A percentile compares a stretch with the other conserved stretches of the same genome.
Conservation (phyloP, 192 early-diverging fungal genomes). For the Coemansia umbellata region DNA sequence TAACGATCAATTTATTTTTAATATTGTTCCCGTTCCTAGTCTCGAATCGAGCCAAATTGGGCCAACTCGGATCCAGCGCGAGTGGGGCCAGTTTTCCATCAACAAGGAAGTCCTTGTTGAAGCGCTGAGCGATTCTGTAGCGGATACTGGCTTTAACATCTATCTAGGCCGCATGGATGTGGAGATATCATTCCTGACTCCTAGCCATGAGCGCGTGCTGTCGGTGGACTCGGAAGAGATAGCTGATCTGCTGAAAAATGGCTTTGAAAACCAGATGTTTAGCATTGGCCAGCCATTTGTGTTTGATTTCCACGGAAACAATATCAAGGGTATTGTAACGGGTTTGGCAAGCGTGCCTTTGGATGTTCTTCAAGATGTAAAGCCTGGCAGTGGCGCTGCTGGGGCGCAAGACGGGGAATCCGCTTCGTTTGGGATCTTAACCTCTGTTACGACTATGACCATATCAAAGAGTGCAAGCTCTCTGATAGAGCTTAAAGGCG, state of each 20-base stretch:
- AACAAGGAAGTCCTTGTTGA: slow-evolving; percentile 56
- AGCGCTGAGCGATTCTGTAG: slow-evolving; percentile 43
- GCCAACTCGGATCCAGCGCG: slow-evolving; percentile 36
- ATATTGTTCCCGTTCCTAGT: slow-evolving; percentile 46
- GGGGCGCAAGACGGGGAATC: slow-evolving; percentile 1
- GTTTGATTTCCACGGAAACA: slow-evolving; percentile 79
- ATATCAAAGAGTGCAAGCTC: slow-evolving; percentile 71
- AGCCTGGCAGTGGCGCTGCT: slow-evolving; percentile 8
- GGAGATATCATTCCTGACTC: slow-evolving; percentile 59
- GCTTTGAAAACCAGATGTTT: slow-evolving; percentile 81
- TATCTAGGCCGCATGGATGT: slow-evolving; percentile 52
- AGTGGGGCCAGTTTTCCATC: slow-evolving; percentile 54
- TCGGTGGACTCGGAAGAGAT: slow-evolving; percentile 74
- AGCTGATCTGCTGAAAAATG: slow-evolving; percentile 51
- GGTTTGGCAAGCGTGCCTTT: slow-evolving; percentile 44
- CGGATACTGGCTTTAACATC: slow-evolving; percentile 38
- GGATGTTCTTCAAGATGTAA: slow-evolving; percentile 40
- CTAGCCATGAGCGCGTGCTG: slow-evolving; percentile 50
- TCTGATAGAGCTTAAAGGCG: slow-evolving; percentile 69
- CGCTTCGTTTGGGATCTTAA: slow-evolving; percentile 60
- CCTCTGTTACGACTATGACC: slow-evolving; percentile 63
- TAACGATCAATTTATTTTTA: slow-evolving; percentile 78
- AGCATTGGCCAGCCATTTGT: slow-evolving; percentile 69
- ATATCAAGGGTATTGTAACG: slow-evolving; percentile 51
- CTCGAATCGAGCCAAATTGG: slow-evolving; percentile 29